Percentiles rank a stretch among this genome's conserved stretches.
Evolutionary conservation across 2,329 filamentous ascomycete genomes (phyloP).

Genomic region (Aureobasidium sp.): DNA sequence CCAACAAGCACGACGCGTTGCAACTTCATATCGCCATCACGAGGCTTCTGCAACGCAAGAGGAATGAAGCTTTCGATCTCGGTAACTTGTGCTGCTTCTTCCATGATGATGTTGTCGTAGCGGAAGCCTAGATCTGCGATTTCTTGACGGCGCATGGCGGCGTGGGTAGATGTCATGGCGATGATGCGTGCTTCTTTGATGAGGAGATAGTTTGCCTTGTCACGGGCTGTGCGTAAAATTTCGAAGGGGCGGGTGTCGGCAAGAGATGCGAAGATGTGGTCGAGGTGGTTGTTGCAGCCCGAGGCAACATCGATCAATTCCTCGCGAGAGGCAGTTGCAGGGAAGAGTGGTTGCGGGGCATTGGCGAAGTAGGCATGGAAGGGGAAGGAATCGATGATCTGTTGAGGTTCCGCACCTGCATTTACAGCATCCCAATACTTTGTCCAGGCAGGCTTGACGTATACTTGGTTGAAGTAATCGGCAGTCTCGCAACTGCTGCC

Average conservation of each 20-base stretch:
- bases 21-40: constrained; percentile 62
- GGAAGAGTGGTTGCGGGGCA: constrained; percentile 79
- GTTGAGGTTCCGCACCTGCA: constrained; percentile 41
- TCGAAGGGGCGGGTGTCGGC: constrained; percentile 94
- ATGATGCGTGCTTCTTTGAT: constrained; percentile 95
- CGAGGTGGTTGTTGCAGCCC: constrained; percentile 82
- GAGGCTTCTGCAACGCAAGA: constrained; percentile 77
- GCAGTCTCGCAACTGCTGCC: constrained; percentile 94
- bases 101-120: constrained; percentile 97
- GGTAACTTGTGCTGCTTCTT: constrained; percentile 96
- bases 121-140: constrained; percentile 89
- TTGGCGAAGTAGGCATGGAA: constrained; percentile 83
- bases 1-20: constrained; percentile 88
- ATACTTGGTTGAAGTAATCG: constrained; percentile 91
- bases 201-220: constrained; percentile 93
- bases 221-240: constrained; percentile 75
- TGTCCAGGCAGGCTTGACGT: constrained; percentile 79
- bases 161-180: constrained; percentile 98
- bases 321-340: constrained; percentile 55
- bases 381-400: constrained; percentile 69
- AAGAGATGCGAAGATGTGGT: constrained; percentile 83
- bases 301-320: constrained; percentile 65
- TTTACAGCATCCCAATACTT: constrained; percentile 65
- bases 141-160: constrained; percentile 85
- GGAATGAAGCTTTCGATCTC: constrained; percentile 97